phyloP scores from a whole-genome alignment of 2,329 filamentous ascomycete genomes.

The Septoria linicola region DNA sequence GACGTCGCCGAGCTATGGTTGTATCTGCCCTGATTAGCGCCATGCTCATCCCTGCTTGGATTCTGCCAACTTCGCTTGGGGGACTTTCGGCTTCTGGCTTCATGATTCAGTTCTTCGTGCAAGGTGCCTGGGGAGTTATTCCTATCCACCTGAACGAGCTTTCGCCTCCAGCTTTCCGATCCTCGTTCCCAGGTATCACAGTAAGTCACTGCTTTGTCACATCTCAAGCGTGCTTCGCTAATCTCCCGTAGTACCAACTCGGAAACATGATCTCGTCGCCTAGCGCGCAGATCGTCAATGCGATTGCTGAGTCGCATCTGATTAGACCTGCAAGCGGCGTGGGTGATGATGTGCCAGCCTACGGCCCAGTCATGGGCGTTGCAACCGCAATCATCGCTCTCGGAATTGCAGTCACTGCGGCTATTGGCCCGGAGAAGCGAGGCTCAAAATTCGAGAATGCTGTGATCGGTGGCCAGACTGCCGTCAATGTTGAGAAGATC shows the following conservation, averaged over 20 bases:
- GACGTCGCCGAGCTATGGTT: slow-evolving; percentile 68
- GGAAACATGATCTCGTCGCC: slow-evolving; percentile 74
- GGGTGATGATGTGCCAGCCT: slow-evolving; percentile 64
- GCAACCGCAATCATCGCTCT: slow-evolving; percentile 73
- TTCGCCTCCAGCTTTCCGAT: slow-evolving; percentile 67
- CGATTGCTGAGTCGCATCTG: slow-evolving; percentile 63
- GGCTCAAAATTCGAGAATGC: slow-evolving; percentile 68
- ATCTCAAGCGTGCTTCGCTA: neutral
- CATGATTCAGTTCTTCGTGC: slow-evolving; percentile 68
- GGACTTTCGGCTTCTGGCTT: slow-evolving; percentile 64
- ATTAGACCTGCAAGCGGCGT: slow-evolving; percentile 49
- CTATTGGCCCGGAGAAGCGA: slow-evolving; percentile 71
- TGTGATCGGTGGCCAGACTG: slow-evolving; percentile 28
- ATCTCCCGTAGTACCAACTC: slow-evolving; percentile 63
- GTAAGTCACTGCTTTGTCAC: slow-evolving; percentile 6
- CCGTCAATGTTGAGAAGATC: slow-evolving; percentile 18
- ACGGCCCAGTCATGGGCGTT: slow-evolving; percentile 72
- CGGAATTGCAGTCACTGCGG: slow-evolving; percentile 66
- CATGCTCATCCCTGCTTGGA: slow-evolving; percentile 67
- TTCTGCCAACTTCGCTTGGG: slow-evolving; percentile 60
- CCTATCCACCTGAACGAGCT: slow-evolving; percentile 74
- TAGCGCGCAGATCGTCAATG: slow-evolving; percentile 74
- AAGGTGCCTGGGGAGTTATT: slow-evolving; percentile 65
- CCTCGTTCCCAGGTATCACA: slow-evolving; percentile 62
- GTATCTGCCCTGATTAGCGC: slow-evolving; percentile 60